Evolutionary conservation across 2,329 filamentous ascomycete species (phyloP), one percentile per base, ranked within the genome.

Genomic region (Pseudogymnoascus sp.): DNA sequence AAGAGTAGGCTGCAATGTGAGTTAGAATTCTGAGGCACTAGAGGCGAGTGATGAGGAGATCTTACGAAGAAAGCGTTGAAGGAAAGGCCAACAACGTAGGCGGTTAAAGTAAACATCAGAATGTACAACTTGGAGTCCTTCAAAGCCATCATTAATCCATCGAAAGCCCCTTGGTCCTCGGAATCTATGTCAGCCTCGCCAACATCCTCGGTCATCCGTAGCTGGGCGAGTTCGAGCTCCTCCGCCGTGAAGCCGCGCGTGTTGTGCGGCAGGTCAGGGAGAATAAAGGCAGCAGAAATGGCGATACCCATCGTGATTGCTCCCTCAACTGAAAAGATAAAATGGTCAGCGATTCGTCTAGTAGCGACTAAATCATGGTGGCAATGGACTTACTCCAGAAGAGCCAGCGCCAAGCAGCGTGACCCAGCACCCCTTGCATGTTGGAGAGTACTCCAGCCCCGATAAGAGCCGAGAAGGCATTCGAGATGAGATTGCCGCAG

Each of bases 71-170:
- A 84, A 38, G 79, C 79, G 63, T 82, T 82, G 69, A 82, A 83
- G 0, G 80, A 79, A 37, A 76, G 69, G 2, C 82, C 82, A 5
- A 84, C 75, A 6, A 84, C 81, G 62, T 84, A 84, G 3, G 81
- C 79, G 2, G 80, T 82, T 61, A 52, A 84, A 80, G 81, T 82
- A 5, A 85, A 60, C 77, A 83, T 84, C 79, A 85, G 80, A 62
- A 85, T 66, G 66, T 84, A 86, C 63, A 84, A 82, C 73, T 85
- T 85, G 63, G 72, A 13, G 63, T 86, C 83, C 69, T 80, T 82
- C 57, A 84, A 67, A 0, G 82, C 80, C 77, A 85, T 81, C 58
- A 79, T 73, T 28, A 83, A 69, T 8, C 83, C 83, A 7, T 76
- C 75, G 62, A 82, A 78, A 2, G 74, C 67, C 2, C 77, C 76